Evolutionary conservation across 2,329 filamentous ascomycete species (phyloP).

Genomic region (Xylaria sp.): DNA sequence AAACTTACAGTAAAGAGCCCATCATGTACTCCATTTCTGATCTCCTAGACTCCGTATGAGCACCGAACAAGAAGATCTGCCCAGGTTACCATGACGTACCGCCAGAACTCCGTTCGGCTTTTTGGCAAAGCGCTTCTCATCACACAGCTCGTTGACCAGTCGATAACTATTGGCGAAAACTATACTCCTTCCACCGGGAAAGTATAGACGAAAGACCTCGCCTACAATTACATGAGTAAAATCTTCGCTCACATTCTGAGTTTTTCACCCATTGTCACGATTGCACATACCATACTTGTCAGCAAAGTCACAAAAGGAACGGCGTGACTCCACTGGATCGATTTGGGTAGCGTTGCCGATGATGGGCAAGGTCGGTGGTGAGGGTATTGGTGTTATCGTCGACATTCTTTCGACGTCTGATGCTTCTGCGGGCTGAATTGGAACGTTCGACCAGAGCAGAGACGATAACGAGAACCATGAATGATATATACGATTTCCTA

Average conservation of each 20-base stretch:
- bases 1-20: slow-evolving; percentile 71
- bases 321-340: slow-evolving; percentile 65
- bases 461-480: background rate
- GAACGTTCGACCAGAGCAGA: background rate
- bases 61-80: background rate
- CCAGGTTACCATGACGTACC: slow-evolving; percentile 41
- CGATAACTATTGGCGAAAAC: slow-evolving; percentile 65
- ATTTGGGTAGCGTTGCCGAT: slow-evolving; percentile 74
- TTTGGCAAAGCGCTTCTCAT: slow-evolving; percentile 75
- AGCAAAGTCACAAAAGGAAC: slow-evolving; percentile 66
- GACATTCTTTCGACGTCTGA: slow-evolving; percentile 23
- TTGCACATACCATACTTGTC: slow-evolving; percentile 69
- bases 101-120: slow-evolving; percentile 60
- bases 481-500: slow-evolving; percentile 33
- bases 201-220: slow-evolving; percentile 68
- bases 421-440: background rate
- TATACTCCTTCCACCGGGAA: slow-evolving; percentile 57
- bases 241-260: background rate
- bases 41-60: slow-evolving; percentile 52
- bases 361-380: slow-evolving; percentile 71
- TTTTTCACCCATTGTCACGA: slow-evolving; percentile 32
- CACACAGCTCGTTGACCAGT: slow-evolving; percentile 71
- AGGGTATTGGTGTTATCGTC: slow-evolving; percentile 64
- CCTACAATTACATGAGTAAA: slow-evolving; percentile 54
- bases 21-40: slow-evolving; percentile 70